Evolutionary conservation across 2,329 filamentous ascomycete genomes (phyloP).

Genomic region (Xylaria hypoxylon): DNA sequence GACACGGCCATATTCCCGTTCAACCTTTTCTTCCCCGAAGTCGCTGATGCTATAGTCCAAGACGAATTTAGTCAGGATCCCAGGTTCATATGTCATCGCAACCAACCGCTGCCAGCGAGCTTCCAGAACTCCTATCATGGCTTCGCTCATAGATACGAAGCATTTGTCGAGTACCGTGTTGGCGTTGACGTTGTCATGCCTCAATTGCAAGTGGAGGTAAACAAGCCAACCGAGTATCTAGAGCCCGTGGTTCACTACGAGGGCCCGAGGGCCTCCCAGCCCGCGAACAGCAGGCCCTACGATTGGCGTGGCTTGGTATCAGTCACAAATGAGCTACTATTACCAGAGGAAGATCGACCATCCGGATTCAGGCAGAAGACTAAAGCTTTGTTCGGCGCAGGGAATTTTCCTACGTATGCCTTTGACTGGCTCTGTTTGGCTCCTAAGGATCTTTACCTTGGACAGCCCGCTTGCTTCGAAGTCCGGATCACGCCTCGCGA

Average conservation of each 20-base stretch:
- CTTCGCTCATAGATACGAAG: conserved; percentile 28
- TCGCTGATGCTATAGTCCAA: neutral
- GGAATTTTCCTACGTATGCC: conserved; percentile 32
- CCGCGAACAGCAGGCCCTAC: neutral
- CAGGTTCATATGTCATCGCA: conserved; percentile 10
- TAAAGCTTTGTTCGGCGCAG: conserved; percentile 32
- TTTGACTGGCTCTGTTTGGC: conserved; percentile 37
- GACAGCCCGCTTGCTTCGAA: conserved; percentile 27
- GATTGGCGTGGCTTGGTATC: conserved; percentile 27
- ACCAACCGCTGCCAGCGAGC: conserved; percentile 35
- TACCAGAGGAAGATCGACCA: conserved; percentile 34
- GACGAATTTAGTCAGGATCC: conserved; percentile 12
- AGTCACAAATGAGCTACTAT: conserved; percentile 32
- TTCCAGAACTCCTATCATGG: conserved; percentile 22
- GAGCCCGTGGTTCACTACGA: conserved; percentile 34
- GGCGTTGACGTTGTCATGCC: conserved; percentile 34
- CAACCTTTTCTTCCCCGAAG: conserved; percentile 31
- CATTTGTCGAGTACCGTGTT: conserved; percentile 37
- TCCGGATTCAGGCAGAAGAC: conserved; percentile 35
- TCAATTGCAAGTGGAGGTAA: conserved; percentile 25
- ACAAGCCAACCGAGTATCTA: conserved; percentile 21
- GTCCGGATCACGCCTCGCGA: conserved; percentile 30
- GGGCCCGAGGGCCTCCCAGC: conserved; percentile 3
- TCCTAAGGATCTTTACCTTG: conserved; percentile 26
- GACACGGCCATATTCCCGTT: conserved; percentile 20